Evolutionary conservation across 208 protist species (phyloP).

Genomic region (Leishmania guyanensis): DNA sequence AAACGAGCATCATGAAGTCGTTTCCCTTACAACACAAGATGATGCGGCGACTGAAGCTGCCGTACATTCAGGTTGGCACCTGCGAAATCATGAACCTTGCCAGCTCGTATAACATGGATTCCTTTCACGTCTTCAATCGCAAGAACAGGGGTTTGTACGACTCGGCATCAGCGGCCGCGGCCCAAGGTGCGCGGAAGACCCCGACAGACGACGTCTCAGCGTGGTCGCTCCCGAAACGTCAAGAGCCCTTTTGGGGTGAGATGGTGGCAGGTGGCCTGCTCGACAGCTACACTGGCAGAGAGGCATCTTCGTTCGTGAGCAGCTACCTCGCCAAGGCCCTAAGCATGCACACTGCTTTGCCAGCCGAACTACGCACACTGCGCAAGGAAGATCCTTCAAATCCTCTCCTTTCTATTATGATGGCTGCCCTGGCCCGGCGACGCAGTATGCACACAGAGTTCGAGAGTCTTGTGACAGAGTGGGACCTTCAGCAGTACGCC

Average conservation of each 20-base stretch:
- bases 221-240: background rate
- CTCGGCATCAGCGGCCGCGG: background rate
- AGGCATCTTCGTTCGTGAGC: slow-evolving; percentile 51
- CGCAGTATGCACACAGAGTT: slow-evolving; percentile 16
- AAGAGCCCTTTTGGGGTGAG: slow-evolving; percentile 44
- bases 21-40: slow-evolving; percentile 85
- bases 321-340: slow-evolving; percentile 59
- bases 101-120: slow-evolving; percentile 52
- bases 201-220: background rate
- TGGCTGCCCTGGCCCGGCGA: slow-evolving; percentile 33
- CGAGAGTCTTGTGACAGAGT: slow-evolving; percentile 58
- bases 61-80: slow-evolving; percentile 67
- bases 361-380: slow-evolving; percentile 41
- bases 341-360: slow-evolving; percentile 64
- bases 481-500: slow-evolving; percentile 86
- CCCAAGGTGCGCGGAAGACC: background rate
- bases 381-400: slow-evolving; percentile 57
- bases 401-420: slow-evolving; percentile 61
- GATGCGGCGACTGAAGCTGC: slow-evolving; percentile 61
- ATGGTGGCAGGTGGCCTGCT: slow-evolving; percentile 68
- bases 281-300: slow-evolving; percentile 70
- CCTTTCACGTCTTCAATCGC: slow-evolving; percentile 69
- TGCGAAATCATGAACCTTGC: slow-evolving; percentile 85
- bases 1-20: slow-evolving; percentile 30
- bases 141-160: slow-evolving; percentile 52